Conservation (phyloP, 129 eudicot species). For the Helichrysum umbraculigerum region DNA sequence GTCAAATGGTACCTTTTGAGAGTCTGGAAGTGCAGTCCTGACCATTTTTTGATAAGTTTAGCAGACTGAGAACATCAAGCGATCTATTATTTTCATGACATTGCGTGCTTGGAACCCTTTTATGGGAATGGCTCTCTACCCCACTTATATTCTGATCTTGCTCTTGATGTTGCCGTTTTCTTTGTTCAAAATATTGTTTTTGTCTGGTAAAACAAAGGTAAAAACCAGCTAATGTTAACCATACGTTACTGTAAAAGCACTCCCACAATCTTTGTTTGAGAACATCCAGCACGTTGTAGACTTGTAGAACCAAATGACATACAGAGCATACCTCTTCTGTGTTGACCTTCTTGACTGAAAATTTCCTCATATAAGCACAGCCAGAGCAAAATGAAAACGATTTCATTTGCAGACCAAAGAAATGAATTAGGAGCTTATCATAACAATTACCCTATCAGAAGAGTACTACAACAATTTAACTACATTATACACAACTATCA, state of each 20-base stretch:
- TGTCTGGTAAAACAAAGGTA: constrained; percentile 55
- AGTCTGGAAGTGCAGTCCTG: constrained; percentile 42
- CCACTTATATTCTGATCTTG: constrained; percentile 38
- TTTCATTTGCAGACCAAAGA: constrained; percentile 11
- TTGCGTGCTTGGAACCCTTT: constrained; percentile 35
- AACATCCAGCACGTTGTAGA: constrained; percentile 21
- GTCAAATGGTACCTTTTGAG: constrained; percentile 44
- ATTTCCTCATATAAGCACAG: constrained; percentile 34
- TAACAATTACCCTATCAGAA: background rate
- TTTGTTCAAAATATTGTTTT: constrained; percentile 91
- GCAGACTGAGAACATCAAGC: constrained; percentile 76
- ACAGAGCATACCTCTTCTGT: constrained; percentile 62
- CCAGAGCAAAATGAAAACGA: constrained; percentile 23
- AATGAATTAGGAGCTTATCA: constrained; percentile 16
- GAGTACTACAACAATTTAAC: constrained; percentile 8
- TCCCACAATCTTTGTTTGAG: background rate
- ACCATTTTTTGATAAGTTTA: constrained; percentile 50
- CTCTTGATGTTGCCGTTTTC: constrained; percentile 69
- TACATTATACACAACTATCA: background rate
- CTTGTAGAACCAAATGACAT: constrained; percentile 20
- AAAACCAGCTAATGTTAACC: constrained; percentile 15
- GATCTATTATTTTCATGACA: constrained; percentile 54
- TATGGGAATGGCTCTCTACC: constrained; percentile 42
- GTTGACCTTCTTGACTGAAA: constrained; percentile 80
- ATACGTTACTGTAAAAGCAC: constrained; percentile 1